Conservation (phyloP, 2,329 filamentous ascomycete genomes). For the Exserohilum turcica region DNA sequence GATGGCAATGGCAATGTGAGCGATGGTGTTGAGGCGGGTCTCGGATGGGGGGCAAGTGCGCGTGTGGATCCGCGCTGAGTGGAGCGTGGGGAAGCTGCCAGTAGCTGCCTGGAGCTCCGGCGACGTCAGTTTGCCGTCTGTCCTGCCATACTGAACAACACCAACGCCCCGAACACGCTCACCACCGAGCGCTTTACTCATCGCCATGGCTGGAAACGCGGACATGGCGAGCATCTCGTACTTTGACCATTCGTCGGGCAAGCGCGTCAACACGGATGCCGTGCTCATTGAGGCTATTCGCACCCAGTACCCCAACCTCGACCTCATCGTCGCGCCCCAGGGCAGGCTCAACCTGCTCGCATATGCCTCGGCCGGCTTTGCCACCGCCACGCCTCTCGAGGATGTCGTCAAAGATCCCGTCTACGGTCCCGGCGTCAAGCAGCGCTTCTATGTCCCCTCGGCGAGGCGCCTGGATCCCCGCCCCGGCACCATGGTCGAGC, state of each 20-base stretch:
- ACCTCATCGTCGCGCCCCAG: slow-evolving; percentile 49
- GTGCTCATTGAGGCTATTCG: slow-evolving; percentile 53
- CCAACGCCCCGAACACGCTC: slow-evolving; percentile 1
- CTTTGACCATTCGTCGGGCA: slow-evolving; percentile 52
- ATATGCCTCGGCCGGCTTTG: slow-evolving; percentile 52
- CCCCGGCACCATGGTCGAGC: slow-evolving; percentile 46
- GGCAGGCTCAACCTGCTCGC: slow-evolving; percentile 46
- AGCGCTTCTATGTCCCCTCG: slow-evolving; percentile 48
- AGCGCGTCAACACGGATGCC: slow-evolving; percentile 51
- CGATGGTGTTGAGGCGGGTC: slow-evolving; percentile 10
- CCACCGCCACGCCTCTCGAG: slow-evolving; percentile 49
- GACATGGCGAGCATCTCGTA: slow-evolving; percentile 49
- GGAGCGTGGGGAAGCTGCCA: slow-evolving; percentile 8
- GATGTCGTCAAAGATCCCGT: slow-evolving; percentile 47
- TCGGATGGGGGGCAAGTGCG: not conserved
- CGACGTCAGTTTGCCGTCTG: slow-evolving; percentile 6
- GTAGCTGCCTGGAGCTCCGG: slow-evolving; percentile 1
- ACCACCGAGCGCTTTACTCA: not conserved
- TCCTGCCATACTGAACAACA: slow-evolving; percentile 1
- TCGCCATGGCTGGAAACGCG: slow-evolving; percentile 9
- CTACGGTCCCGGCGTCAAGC: slow-evolving; percentile 42
- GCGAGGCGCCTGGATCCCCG: slow-evolving; percentile 45
- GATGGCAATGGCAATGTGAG: not conserved
- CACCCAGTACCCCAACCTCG: slow-evolving; percentile 52
- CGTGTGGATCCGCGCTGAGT: not conserved